A percentile compares a stretch with the other conserved stretches of the same genome.
Conservation (phyloP, 202 grass and related monocot species). For the Carex arenaria region DNA sequence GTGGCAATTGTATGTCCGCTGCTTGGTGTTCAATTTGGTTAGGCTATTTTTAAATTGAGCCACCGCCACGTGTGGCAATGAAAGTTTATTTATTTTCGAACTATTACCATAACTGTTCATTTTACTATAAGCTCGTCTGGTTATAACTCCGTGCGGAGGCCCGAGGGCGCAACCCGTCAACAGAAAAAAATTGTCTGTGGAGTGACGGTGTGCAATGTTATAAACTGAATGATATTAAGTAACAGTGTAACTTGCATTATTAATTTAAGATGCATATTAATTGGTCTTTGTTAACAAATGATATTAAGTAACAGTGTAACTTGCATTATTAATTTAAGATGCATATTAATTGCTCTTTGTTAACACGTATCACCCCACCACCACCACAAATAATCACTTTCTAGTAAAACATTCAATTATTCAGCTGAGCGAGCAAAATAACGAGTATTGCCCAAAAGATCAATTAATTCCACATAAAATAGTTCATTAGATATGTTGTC, state of each 20-base stretch:
- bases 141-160: too few relatives aligned
- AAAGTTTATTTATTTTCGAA: neutral
- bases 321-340: neutral
- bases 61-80: neutral
- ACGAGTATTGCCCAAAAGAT: neutral
- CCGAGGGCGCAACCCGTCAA: neutral
- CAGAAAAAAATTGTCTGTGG: neutral
- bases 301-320: neutral
- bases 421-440: neutral
- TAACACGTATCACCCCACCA: too few relatives aligned
- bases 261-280: neutral
- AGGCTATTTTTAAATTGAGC: neutral
- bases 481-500: neutral
- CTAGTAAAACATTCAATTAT: neutral
- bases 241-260: neutral
- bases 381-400: neutral
- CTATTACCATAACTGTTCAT: neutral
- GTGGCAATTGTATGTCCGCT: neutral
- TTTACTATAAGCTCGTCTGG: too few relatives aligned
- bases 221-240: slow-evolving; percentile 1
- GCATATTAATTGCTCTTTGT: neutral
- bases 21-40: neutral
- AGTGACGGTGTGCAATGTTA: neutral
- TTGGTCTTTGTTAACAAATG: neutral
- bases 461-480: neutral